Base-by-base conservation (phyloP, 306 rosid species). In the Bauhinia variegata region DNA sequence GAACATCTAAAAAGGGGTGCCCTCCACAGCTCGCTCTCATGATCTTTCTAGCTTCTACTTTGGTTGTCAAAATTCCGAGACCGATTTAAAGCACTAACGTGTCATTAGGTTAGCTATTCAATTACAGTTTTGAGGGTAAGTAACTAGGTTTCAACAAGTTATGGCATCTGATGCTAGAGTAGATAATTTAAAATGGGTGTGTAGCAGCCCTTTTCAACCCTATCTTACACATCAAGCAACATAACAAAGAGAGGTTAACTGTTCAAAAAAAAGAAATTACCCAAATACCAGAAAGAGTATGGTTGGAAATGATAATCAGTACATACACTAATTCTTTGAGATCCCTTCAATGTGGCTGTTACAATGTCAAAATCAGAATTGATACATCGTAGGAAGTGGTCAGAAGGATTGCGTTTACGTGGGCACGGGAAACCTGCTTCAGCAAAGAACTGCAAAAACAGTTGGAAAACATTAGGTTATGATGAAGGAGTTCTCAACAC, bases 351-450 rank as follows among this genome's bases (percentile, higher is more conserved):
- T 19, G 96, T 83, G 84, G 95, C 89, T 16, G 89, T 83, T 18
- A 89, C 91, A 50, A 79, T 51, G 63, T 89, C 96, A 3, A 87
- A 89, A 55, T 89, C 96, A 68, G 92, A 87, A 73, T 89, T 89
- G 86, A 89, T 72, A 19, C 96, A 89, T 14, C 96, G 78, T 36
- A 89, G 77, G 83, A 89, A 89, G 80, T 89, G 96, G 73, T 89
- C 96, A 54, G 96, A 89, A 56, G 96, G 96, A 70, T 89, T 89
- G 62, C 89, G 81, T 74, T 83, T 85, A 30, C 78, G 85, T 15
- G 96, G 96, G 77, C 96, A 89, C 62, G 95, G 96, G 65, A 89
- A 85, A 60, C 89, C 95, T 5, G 95, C 87, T 79, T 89, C 95
- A 59, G 87, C 93, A 46, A 89, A 89, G 77, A 89, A 89, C 95